phyloP scores from a whole-genome alignment of 2,329 filamentous ascomycete genomes.

The Thielaviopsis euricoi region DNA sequence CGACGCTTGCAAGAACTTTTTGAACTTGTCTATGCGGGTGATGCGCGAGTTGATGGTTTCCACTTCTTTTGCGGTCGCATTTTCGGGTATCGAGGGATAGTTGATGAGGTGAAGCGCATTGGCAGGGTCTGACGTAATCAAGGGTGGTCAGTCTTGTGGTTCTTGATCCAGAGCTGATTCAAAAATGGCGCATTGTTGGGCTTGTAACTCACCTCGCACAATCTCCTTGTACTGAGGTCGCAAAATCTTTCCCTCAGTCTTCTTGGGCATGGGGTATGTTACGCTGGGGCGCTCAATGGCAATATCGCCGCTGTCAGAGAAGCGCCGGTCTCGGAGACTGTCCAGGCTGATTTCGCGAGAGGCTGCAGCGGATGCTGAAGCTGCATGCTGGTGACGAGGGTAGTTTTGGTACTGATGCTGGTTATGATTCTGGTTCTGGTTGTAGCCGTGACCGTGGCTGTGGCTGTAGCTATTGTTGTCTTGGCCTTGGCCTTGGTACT shows the following conservation, averaged over 20 bases:
- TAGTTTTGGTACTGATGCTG: too few species aligned
- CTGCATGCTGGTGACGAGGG: background rate
- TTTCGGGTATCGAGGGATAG: constrained; percentile 57
- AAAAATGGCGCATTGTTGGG: background rate
- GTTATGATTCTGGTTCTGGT: too few species aligned
- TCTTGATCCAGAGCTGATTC: constrained; percentile 4
- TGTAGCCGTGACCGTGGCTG: too few species aligned
- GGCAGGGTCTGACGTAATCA: constrained; percentile 45
- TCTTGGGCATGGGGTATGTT: constrained; percentile 75
- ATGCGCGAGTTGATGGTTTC: constrained; percentile 79
- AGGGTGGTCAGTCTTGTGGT: constrained; percentile 11
- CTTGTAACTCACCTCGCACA: constrained; percentile 38
- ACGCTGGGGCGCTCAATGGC: constrained; percentile 73
- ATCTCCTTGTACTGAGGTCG: constrained; percentile 97
- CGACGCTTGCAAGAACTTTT: constrained; percentile 81
- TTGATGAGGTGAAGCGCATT: constrained; percentile 91
- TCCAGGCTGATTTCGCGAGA: constrained; percentile 15
- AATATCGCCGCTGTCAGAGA: constrained; percentile 83
- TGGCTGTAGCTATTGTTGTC: too few species aligned
- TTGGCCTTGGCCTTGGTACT: background rate
- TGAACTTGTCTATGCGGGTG: constrained; percentile 95
- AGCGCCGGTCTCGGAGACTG: constrained; percentile 32
- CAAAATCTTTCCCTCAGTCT: constrained; percentile 84
- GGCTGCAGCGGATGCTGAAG: background rate
- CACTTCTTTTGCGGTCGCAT: constrained; percentile 65